Conservation (phyloP, 2,329 filamentous ascomycete species). For the Epichloe gansuensis region DNA sequence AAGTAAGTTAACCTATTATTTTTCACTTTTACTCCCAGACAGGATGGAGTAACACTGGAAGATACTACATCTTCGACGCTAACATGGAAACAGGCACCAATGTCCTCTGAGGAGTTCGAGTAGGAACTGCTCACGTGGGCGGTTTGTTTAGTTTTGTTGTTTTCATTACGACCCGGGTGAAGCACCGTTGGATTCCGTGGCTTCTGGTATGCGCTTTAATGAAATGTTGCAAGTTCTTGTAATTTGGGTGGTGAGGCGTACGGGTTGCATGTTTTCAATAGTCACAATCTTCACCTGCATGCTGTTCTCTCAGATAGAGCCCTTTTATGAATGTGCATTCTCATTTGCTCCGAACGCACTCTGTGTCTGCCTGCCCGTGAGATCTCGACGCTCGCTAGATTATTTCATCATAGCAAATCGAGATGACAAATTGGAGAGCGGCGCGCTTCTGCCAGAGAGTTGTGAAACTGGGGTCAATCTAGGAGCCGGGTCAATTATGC, state of each 20-base stretch:
- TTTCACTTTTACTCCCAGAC: not conserved
- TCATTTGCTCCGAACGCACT: not conserved
- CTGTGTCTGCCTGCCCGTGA: not conserved
- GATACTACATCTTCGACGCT: not conserved
- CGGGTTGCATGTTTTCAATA: conserved; percentile 5
- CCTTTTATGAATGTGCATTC: not conserved
- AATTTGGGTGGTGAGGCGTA: conserved; percentile 8
- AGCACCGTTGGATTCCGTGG: not conserved
- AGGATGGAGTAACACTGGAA: not conserved
- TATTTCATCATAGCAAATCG: conserved; percentile 52
- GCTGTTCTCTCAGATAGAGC: not conserved
- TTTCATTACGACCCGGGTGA: not conserved
- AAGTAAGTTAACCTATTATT: conserved; percentile 41
- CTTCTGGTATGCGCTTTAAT: not conserved
- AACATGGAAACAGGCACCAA: conserved; percentile 23
- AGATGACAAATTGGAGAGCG: conserved; percentile 61
- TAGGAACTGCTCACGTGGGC: conserved; percentile 11
- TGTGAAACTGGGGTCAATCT: conserved; percentile 55
- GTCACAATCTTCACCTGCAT: not conserved
- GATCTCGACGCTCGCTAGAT: conserved; percentile 2
- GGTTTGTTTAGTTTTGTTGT: not conserved
- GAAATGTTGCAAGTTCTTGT: not conserved
- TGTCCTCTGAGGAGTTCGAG: conserved; percentile 35
- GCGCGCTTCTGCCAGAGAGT: conserved; percentile 45
- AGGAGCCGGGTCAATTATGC: conserved; percentile 14